phyloP scores from a whole-genome alignment of 2,329 filamentous ascomycete genomes.

The Ophiosphaerella narmari region DNA sequence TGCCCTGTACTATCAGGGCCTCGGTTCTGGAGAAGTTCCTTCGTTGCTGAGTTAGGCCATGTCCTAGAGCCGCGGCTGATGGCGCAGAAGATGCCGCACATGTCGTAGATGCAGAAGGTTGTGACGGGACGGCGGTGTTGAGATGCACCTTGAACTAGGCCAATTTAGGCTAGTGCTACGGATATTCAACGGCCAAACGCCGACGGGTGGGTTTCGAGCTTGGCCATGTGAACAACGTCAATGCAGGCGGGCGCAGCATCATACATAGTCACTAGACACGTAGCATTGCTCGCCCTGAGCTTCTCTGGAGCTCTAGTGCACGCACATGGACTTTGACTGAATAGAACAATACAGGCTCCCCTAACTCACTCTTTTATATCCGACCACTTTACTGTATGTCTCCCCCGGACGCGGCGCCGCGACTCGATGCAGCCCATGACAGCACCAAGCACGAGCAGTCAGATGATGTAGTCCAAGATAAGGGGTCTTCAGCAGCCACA shows the following conservation, averaged over 20 bases:
- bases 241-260: constrained; percentile 9
- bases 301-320: constrained; percentile 9
- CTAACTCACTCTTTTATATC: constrained; percentile 3
- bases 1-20: constrained; percentile 38
- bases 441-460: constrained; percentile 22
- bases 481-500: constrained; percentile 4
- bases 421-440: constrained; percentile 34
- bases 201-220: constrained; percentile 17
- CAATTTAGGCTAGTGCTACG: constrained; percentile 7
- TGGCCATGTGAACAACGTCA: constrained; percentile 18
- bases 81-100: constrained; percentile 59
- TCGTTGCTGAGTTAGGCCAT: constrained; percentile 28
- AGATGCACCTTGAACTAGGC: not conserved
- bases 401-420: constrained; percentile 37
- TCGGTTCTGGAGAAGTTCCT: constrained; percentile 34
- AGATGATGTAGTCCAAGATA: constrained; percentile 16
- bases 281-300: constrained; percentile 5
- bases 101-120: constrained; percentile 13
- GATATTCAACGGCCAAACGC: constrained; percentile 24
- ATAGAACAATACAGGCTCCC: not conserved
- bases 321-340: constrained; percentile 29
- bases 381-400: constrained; percentile 40
- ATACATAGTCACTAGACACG: constrained; percentile 8
- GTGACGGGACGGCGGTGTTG: constrained; percentile 17
- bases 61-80: constrained; percentile 41